Evolutionary conservation across 2,329 filamentous ascomycete species (phyloP).

Genomic region (Hansfordia pulvinata): DNA sequence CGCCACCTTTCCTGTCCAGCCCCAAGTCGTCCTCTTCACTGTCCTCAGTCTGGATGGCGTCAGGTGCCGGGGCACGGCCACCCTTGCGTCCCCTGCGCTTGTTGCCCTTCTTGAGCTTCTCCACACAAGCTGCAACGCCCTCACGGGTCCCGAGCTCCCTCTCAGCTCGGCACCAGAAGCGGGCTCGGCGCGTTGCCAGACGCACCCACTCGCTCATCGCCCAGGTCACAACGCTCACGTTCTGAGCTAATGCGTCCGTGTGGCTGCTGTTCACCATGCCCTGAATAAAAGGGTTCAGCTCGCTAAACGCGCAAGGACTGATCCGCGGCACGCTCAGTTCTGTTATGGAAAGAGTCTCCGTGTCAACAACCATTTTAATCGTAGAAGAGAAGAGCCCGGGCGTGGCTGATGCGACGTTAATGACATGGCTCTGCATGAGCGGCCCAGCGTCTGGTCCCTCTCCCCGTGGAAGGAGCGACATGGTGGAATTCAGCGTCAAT

Average conservation of each 20-base stretch:
- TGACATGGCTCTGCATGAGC: constrained; percentile 38
- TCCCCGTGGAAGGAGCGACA: constrained; percentile 27
- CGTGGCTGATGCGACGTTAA: constrained; percentile 34
- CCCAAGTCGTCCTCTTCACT: constrained; percentile 6
- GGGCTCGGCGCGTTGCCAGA: constrained; percentile 42
- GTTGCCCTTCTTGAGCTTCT: constrained; percentile 13
- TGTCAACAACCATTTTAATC: constrained; percentile 44
- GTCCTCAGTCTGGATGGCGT: constrained; percentile 10
- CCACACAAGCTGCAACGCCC: constrained; percentile 15
- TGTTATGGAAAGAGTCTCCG: constrained; percentile 33
- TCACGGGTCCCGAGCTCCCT: constrained; percentile 26
- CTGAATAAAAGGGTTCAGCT: constrained; percentile 41
- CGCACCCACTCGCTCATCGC: constrained; percentile 57
- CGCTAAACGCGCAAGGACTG: constrained; percentile 41
- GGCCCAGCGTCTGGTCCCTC: constrained; percentile 12
- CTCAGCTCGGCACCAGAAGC: constrained; percentile 46
- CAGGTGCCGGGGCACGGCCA: constrained; percentile 5
- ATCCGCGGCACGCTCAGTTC: constrained; percentile 39
- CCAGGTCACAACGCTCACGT: constrained; percentile 49
- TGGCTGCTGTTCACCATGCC: constrained; percentile 21
- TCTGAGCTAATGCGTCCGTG: constrained; percentile 34
- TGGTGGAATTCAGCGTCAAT: constrained; percentile 43
- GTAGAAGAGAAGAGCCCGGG: constrained; percentile 43
- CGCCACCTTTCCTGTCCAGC: constrained; percentile 7
- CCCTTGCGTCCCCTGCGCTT: constrained; percentile 10